phyloP scores from a whole-genome alignment of 768 basidiomycete genomes.

The Kwoniella dejecticola region DNA sequence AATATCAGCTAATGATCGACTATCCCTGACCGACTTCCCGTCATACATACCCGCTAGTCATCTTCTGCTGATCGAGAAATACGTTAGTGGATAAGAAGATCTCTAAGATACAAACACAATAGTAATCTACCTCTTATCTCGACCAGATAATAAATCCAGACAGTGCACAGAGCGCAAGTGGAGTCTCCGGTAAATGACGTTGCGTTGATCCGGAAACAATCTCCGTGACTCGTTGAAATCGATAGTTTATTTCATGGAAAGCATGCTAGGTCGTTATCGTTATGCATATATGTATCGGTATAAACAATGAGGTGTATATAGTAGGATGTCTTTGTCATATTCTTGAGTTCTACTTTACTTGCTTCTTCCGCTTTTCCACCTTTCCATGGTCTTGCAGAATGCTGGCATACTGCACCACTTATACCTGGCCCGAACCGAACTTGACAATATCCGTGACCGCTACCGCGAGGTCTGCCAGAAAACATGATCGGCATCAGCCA shows the following conservation, averaged over 20 bases:
- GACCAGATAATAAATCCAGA: neutral
- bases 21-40: no score
- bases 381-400: neutral
- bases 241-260: no score
- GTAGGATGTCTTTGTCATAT: neutral
- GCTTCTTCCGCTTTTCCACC: neutral
- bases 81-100: no score
- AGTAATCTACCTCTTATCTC: neutral
- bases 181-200: slow-evolving; percentile 3
- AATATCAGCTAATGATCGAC: no score
- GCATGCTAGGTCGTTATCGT: no score
- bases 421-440: slow-evolving; percentile 14
- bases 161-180: neutral
- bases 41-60: no score
- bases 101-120: no score
- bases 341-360: neutral
- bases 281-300: slow-evolving; percentile 14
- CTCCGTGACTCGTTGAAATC: no score
- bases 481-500: neutral
- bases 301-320: slow-evolving; percentile 16
- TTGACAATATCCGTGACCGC: slow-evolving; percentile 31
- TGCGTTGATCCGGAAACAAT: neutral
- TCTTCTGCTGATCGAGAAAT: no score
- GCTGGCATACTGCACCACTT: neutral
- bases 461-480: slow-evolving; percentile 26